Evolutionary conservation across 306 rosid species (phyloP), one percentile per base, ranked within the genome.

Genomic region (Casuarina equisetifolia): DNA sequence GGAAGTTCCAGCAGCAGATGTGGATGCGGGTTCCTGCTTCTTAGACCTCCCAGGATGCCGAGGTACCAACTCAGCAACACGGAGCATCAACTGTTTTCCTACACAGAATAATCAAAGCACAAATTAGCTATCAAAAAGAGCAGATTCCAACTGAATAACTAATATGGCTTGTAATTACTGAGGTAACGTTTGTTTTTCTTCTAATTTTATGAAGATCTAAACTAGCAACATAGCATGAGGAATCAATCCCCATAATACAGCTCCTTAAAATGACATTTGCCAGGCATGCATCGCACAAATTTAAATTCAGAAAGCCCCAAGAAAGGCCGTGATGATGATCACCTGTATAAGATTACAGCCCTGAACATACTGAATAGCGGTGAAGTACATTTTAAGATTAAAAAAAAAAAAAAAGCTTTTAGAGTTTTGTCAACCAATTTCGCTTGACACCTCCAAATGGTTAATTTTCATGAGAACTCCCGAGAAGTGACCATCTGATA

Each of bases 1-100:
- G 76, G 98, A 84, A 77, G 97, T 72, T 77, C 86, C 97, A 55
- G 98, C 78, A 76, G 82, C 83, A 58, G 97, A 86, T 3, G 90
- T 16, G 2, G 97, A 81, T 72, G 87, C 79, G 43, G 93, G 45
- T 75, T 93, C 98, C 77, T 85, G 94, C 85, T 93, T 93, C 89
- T 88, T 93, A 25, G 86, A 76, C 89, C 98, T 91, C 59, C 97
- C 97, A 48, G 87, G 92, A 88, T 95, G 97, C 70, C 88, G 86
- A 13, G 97, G 97, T 54, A 94, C 97, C 92, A 94, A 80, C 84
- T 90, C 97, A 5, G 97, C 92, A 46, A 92, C 68, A 43, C 67
- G 77, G 12, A 88, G 79, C 97, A 94, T 86, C 72, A 94, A 84
- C 70, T 89, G 83, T 80, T 92, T 95, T 77, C 91, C 98, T 95